Conservation (phyloP, 2,329 filamentous ascomycete species). For the Epichloe sylvatica region DNA sequence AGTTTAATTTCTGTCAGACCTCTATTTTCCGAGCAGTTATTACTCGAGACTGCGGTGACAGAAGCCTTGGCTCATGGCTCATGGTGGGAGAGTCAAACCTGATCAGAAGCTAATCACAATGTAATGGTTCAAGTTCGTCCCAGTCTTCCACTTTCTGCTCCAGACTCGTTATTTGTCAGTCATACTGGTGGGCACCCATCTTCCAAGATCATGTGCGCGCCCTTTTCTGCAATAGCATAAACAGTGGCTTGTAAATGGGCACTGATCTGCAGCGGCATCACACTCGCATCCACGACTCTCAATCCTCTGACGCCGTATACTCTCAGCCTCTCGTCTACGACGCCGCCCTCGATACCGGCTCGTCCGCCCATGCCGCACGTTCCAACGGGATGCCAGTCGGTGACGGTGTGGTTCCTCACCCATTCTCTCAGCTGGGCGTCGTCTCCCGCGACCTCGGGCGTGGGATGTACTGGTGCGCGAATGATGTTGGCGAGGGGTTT, state of each 20-base stretch:
- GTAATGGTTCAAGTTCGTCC: no score
- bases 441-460: conserved; percentile 9
- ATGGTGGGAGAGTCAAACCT: no score
- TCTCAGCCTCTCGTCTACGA: conserved; percentile 14
- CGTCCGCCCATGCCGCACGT: conserved; percentile 21
- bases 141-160: no score
- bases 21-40: no score
- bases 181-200: conserved; percentile 5
- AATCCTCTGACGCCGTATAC: conserved; percentile 14
- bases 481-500: conserved; percentile 25
- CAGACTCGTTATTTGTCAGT: no score
- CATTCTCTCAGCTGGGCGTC: conserved; percentile 11
- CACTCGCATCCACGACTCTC: conserved; percentile 13
- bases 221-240: conserved; percentile 21
- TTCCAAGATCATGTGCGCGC: conserved; percentile 16
- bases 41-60: no score
- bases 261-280: conserved; percentile 15
- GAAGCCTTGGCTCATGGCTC: no score
- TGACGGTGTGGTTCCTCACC: conserved; percentile 17
- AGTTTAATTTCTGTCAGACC: no score
- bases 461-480: conserved; percentile 14
- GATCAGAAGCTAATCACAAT: no score
- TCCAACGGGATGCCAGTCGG: conserved; percentile 27
- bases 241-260: conserved; percentile 16
- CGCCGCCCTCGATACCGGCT: conserved; percentile 16